Conservation (phyloP, 768 basidiomycete species). For the Pulveroboletus sp. region DNA sequence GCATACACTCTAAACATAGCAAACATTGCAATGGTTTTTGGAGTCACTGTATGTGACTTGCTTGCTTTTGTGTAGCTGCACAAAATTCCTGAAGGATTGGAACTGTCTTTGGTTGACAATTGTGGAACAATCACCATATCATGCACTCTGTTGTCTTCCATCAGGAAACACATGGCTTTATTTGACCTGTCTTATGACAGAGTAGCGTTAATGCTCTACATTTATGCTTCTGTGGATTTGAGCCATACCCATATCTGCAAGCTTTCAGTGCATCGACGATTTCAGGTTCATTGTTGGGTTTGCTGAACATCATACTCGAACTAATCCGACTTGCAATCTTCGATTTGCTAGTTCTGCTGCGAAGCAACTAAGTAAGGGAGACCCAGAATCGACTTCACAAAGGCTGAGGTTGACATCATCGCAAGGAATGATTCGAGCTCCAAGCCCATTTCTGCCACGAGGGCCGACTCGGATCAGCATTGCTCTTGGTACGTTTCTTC, state of each 20-base stretch:
- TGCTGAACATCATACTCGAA: conserved; percentile 9
- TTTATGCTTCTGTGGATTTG: neutral
- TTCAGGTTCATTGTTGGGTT: neutral
- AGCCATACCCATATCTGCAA: conserved; percentile 3
- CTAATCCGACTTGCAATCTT: conserved; percentile 6
- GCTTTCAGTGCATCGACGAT: neutral
- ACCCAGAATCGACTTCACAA: neutral
- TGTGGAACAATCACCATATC: neutral
- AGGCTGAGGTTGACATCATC: neutral
- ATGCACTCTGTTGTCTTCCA: neutral
- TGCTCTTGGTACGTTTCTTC: conserved; percentile 1
- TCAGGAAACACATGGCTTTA: neutral
- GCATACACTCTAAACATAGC: no score
- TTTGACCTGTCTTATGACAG: conserved; percentile 2
- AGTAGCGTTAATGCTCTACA: neutral
- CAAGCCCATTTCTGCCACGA: neutral
- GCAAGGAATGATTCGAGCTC: neutral
- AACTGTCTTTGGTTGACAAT: conserved; percentile 6
- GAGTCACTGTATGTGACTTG: no score
- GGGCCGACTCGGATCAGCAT: neutral
- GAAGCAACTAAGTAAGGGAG: neutral
- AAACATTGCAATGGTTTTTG: no score
- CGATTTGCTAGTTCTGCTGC: conserved; percentile 7
- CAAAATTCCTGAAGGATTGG: neutral
- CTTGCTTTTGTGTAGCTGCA: neutral